Evolutionary conservation across 1,139 yeast genomes (phyloP).

Genomic region (Pichia sp.): DNA sequence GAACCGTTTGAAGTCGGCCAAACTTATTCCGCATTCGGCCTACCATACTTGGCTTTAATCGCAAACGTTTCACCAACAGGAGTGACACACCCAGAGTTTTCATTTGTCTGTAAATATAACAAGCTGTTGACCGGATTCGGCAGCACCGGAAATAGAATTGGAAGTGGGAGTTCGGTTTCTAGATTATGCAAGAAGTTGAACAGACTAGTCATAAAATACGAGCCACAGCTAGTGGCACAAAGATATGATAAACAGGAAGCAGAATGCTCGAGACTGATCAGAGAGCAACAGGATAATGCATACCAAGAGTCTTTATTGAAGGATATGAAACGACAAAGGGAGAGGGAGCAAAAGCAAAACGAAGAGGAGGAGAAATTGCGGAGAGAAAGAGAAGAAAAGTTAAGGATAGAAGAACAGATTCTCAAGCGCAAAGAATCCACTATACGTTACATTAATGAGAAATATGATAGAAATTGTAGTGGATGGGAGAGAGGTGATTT

Average conservation of each 20-base stretch:
- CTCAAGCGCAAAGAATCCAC: slow-evolving; percentile 18
- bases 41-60: slow-evolving; percentile 45
- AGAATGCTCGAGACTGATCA: slow-evolving; percentile 45
- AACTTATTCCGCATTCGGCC: slow-evolving; percentile 37
- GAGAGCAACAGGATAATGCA: slow-evolving; percentile 57
- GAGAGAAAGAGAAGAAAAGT: slow-evolving; percentile 19
- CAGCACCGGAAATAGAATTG: neutral
- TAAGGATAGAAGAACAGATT: slow-evolving; percentile 1
- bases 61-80: slow-evolving; percentile 51
- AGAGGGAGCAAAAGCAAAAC: slow-evolving; percentile 19
- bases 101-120: slow-evolving; percentile 38
- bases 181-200: slow-evolving; percentile 34
- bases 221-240: slow-evolving; percentile 50
- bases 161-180: neutral
- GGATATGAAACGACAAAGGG: slow-evolving; percentile 34
- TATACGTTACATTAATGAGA: slow-evolving; percentile 15
- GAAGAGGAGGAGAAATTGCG: slow-evolving; percentile 19
- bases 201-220: slow-evolving; percentile 39
- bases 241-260: slow-evolving; percentile 51
- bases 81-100: slow-evolving; percentile 49
- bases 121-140: slow-evolving; percentile 20
- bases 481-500: slow-evolving; percentile 31
- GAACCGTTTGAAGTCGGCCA: slow-evolving; percentile 51
- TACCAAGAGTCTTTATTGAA: slow-evolving; percentile 46
- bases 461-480: slow-evolving; percentile 21